Evolutionary conservation across 805 yeast genomes (phyloP), one percentile per base, ranked within the genome.

Genomic region (Phaffomyces opuntiae): DNA sequence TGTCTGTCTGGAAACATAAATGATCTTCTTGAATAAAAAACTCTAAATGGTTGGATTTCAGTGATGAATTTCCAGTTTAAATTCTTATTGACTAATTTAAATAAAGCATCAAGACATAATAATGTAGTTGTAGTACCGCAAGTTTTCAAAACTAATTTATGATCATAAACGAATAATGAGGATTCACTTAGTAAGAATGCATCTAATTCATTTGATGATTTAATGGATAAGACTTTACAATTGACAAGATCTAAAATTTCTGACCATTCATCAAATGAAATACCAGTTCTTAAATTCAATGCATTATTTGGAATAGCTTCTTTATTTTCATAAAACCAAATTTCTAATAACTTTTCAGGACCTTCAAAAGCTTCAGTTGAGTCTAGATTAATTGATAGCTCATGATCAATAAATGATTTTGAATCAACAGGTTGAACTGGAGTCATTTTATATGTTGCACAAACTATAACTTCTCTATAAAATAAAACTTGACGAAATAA

Each of bases 61-160:
- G 21, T 47, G n/a, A 29, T 53, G 53, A 71, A 61, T 45, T 69
- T 44, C 78, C 79, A 66, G 49, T 61, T 60, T 38, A 77, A 63
- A 46, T 69, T 68, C 6, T 60, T 49, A 16, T 62, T 54, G 4
- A 80, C 74, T 32, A 76, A 57, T 40, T 77, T 76, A 50, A 86
- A 77, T 42, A 91, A 65, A 42, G 77, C 73, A 26, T 78, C 79
- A 26, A 91, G 65, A 53, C 96, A 91, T 24, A 80, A 76, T 47
- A 91, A 72, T 1, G 96, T 83, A 1, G 96, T 88, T 1, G 98
- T 91, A 5, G 97, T 90, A 8, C 99, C 99, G 63, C 99, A 91
- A 6, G 99, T 91, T 65, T 91, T 91, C 60, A 91, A 73, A 42
- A 91, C 80, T 51, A 93, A 56, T 63, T 86, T 88, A 66, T 89